phyloP scores from a whole-genome alignment of 2,329 filamentous ascomycete genomes.

The Cadophora sp. region DNA sequence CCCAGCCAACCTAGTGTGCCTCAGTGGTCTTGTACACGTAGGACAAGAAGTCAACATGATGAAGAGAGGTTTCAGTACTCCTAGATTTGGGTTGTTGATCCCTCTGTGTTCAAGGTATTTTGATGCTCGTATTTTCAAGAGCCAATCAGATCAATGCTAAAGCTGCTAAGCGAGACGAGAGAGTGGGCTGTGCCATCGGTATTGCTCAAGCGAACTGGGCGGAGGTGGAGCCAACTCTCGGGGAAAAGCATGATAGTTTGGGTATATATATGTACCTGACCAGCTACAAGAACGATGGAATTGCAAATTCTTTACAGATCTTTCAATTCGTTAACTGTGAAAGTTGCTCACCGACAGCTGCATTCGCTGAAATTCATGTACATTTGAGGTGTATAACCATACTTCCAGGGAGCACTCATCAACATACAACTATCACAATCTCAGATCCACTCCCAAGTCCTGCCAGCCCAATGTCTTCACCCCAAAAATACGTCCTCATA shows the following conservation, averaged over 20 bases:
- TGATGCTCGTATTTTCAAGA: background rate
- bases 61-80: background rate
- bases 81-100: background rate
- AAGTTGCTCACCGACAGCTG: no score
- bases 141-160: background rate
- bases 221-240: background rate
- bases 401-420: no score
- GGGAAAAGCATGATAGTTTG: background rate
- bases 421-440: no score
- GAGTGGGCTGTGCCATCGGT: no score
- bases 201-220: no score
- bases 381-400: no score
- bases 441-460: no score
- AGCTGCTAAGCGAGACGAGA: background rate
- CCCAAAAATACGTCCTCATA: constrained; percentile 36
- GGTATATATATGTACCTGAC: background rate
- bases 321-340: no score
- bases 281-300: background rate
- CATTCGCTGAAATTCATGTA: no score
- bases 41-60: background rate
- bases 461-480: background rate
- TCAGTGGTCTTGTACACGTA: no score
- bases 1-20: no score
- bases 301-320: no score
- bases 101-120: background rate